Evolutionary conservation across 192 early-diverging fungal species (phyloP).

Genomic region (Mortierella claussenii): DNA sequence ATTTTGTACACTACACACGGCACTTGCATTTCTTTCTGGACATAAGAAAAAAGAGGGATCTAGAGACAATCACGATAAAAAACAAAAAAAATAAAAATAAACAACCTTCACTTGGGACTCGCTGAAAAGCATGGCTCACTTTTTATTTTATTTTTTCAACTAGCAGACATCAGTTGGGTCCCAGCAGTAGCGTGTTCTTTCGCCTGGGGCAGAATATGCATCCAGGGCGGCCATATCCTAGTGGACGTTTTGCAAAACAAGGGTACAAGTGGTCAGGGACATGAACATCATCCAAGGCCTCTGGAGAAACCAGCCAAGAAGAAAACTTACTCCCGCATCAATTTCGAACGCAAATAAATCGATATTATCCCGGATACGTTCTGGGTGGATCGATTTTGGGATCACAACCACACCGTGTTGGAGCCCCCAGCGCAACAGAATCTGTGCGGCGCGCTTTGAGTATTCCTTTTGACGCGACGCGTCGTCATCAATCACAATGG

Average conservation of each 20-base stretch:
- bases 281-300: no score
- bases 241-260: not conserved
- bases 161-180: constrained; percentile 53
- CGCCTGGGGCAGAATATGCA: constrained; percentile 25
- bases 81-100: constrained; percentile 6
- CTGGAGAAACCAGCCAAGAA: no score
- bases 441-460: constrained; percentile 54
- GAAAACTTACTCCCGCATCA: constrained; percentile 43
- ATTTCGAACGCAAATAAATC: constrained; percentile 62
- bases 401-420: constrained; percentile 74
- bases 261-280: no score
- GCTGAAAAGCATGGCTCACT: not conserved
- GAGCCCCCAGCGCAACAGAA: constrained; percentile 74
- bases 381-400: constrained; percentile 67
- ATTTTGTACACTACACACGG: not conserved
- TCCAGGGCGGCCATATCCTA: constrained; percentile 59
- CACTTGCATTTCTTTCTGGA: constrained; percentile 4
- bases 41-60: constrained; percentile 40
- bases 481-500: constrained; percentile 8
- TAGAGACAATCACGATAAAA: constrained; percentile 20
- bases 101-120: not conserved
- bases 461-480: constrained; percentile 18
- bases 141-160: not conserved
- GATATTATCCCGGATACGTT: constrained; percentile 56
- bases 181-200: constrained; percentile 58